phyloP scores from a whole-genome alignment of 2,329 filamentous ascomycete species.

The Xenoacremonium recifei region DNA sequence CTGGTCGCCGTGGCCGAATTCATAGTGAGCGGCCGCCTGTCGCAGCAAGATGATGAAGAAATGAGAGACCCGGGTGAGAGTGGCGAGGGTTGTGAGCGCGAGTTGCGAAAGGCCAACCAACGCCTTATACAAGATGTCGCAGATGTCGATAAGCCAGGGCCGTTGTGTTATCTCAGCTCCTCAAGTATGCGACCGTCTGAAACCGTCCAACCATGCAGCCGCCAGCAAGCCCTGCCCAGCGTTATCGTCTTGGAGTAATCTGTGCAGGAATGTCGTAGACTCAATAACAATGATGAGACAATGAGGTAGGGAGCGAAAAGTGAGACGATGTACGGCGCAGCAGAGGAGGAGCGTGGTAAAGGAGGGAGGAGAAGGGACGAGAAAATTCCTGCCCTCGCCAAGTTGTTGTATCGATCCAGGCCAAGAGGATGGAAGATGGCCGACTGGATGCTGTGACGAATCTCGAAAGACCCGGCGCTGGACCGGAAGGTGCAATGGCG shows the following conservation, averaged over 20 bases:
- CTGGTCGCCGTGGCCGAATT: conserved; percentile 41
- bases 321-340: neutral
- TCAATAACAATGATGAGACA: neutral
- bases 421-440: too few relatives aligned
- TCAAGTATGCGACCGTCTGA: neutral
- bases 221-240: neutral
- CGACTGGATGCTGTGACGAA: too few relatives aligned
- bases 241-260: conserved; percentile 1
- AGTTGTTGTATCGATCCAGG: neutral
- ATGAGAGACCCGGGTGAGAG: too few relatives aligned
- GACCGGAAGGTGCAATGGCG: neutral
- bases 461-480: too few relatives aligned
- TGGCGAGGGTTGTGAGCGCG: too few relatives aligned
- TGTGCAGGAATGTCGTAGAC: neutral
- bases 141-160: neutral
- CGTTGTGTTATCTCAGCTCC: too few relatives aligned
- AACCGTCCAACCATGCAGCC: neutral
- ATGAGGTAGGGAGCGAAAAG: too few relatives aligned
- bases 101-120: neutral
- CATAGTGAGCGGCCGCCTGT: too few relatives aligned
- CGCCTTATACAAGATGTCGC: too few relatives aligned
- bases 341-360: neutral
- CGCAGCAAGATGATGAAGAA: too few relatives aligned
- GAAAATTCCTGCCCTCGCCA: neutral
- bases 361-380: neutral